A percentile compares a stretch with the other conserved stretches of the same genome.
Conservation (phyloP, 2,329 filamentous ascomycete species). For the Byssochlamys sp. region DNA sequence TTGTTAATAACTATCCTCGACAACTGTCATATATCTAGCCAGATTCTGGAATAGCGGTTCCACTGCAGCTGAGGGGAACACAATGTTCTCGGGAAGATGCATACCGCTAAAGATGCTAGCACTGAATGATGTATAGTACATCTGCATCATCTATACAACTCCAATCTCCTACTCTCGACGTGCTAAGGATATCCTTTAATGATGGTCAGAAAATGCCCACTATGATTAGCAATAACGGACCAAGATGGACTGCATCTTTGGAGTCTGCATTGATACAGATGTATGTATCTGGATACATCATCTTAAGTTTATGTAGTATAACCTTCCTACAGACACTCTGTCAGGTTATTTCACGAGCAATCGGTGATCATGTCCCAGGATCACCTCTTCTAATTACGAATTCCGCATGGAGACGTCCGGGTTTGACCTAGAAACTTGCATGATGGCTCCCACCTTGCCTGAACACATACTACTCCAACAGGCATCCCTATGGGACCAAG, state of each 20-base stretch:
- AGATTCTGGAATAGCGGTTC: background rate
- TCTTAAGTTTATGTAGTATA: background rate
- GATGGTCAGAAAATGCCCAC: too few species aligned
- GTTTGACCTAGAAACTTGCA: slow-evolving; percentile 33
- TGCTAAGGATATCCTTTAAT: too few species aligned
- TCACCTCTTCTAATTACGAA: slow-evolving; percentile 17
- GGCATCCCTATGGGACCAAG: slow-evolving; percentile 11
- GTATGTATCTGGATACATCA: background rate
- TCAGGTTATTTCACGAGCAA: background rate
- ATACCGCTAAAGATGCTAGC: background rate
- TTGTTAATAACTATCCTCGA: background rate
- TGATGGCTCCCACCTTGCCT: slow-evolving; percentile 37
- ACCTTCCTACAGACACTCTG: background rate
- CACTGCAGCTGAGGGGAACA: background rate
- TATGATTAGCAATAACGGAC: too few species aligned
- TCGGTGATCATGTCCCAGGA: background rate
- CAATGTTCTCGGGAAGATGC: background rate
- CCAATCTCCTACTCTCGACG: too few species aligned
- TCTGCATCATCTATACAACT: too few species aligned
- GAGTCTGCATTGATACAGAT: background rate
- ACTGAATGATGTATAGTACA: background rate
- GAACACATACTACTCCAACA: slow-evolving; percentile 20
- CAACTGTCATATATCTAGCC: background rate
- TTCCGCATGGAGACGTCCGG: slow-evolving; percentile 27
- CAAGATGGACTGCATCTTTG: background rate